phyloP scores from a whole-genome alignment of 257 asterid genomes.

The Solanum clarkiae region DNA sequence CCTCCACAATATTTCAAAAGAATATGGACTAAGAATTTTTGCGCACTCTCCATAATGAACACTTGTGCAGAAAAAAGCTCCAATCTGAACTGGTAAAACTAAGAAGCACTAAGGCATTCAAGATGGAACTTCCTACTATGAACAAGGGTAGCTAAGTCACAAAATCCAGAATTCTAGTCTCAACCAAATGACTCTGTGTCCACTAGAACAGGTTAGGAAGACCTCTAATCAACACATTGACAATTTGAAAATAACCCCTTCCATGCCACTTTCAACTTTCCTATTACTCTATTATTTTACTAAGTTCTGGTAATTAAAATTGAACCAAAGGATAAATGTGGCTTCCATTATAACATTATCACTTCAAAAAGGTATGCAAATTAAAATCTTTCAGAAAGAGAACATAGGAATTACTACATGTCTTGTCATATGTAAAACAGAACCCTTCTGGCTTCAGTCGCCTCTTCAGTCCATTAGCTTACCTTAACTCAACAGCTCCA shows the following conservation, averaged over 20 bases:
- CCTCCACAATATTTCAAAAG: neutral
- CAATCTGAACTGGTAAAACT: neutral
- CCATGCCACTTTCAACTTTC: neutral
- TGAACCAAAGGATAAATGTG: neutral
- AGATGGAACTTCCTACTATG: neutral
- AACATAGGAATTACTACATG: neutral
- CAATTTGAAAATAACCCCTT: neutral
- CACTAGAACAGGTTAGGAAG: neutral
- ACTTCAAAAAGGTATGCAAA: neutral
- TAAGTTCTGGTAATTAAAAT: neutral
- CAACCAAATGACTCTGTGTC: neutral
- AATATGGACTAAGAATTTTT: neutral
- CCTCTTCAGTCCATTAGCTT: constrained; percentile 1
- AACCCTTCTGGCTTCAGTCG: neutral
- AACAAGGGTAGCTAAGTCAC: neutral
- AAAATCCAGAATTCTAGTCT: neutral
- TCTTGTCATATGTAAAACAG: neutral
- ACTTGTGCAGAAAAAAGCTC: neutral
- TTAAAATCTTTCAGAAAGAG: neutral
- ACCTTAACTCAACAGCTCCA: constrained; percentile 76
- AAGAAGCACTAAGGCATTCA: neutral
- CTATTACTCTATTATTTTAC: neutral
- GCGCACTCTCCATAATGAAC: neutral
- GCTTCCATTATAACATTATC: neutral
- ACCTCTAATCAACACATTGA: neutral